Base-by-base conservation (phyloP, 2,329 filamentous ascomycete species). In the Alternaria solani region DNA sequence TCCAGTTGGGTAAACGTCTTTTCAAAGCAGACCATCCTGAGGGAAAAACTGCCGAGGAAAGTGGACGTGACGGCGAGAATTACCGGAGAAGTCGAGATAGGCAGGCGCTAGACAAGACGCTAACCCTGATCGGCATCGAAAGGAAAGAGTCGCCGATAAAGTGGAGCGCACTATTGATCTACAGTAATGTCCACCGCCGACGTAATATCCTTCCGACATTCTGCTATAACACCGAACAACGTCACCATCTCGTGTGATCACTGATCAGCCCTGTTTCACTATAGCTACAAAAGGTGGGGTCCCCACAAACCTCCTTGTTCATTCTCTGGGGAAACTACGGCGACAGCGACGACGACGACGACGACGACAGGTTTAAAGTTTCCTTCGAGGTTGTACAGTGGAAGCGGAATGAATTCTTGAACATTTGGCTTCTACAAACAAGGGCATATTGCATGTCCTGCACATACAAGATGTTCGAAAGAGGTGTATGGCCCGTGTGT, bases 1-100 rank as follows among this genome's bases (percentile, higher is more conserved):
- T 54, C 58, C 54, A 49, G 48, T 42, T 51, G 55, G 49, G 44
- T 55, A 57, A 47, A 42, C 20, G 44, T 49, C 52, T 57, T 52
- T 62, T 54, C 53, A 41, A 51, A 49, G 46, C 28, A 55, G 55
- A 32, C 57, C 42, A 41, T 43, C 49, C 49, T 55, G 58, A 52
- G 42, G 51, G 52, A 49, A 53, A 51, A 53, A 52, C 23, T 43
- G 36, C 53, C 48, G 47, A 32, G 38, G 18, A 58, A 28, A 43
- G 44, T 51, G 44, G 48, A 56, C 34, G 46, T 52, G 23, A 49
- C 62, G 64, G 62, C 62, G 64, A 38, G 44, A 64, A 66, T 65
- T 64, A 14, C 62, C 51, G 25, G 7, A 25, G 11, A 11, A 28
- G 44, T 26, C 38, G 5, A 0, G 4, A 38, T 43, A 12, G 44